Evolutionary conservation across 2,329 filamentous ascomycete species (phyloP).

Genomic region (Cordyceps fumosorosea): DNA sequence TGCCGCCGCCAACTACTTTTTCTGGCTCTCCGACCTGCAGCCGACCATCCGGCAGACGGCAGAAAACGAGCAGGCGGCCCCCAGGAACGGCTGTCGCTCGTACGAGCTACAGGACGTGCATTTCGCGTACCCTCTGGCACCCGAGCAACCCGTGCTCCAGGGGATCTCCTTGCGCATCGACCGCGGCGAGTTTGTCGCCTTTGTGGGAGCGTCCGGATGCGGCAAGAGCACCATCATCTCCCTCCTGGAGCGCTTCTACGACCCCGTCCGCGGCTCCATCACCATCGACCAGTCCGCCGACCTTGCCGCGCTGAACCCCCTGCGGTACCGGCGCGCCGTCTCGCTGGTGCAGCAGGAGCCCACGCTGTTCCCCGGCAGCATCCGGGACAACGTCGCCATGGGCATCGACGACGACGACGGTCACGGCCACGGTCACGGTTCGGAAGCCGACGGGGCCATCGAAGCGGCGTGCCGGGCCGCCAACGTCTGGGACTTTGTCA

Average conservation of each 20-base stretch:
- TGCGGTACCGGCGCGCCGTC: conserved; percentile 45
- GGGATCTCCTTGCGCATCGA: too few relatives aligned
- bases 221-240: conserved; percentile 57
- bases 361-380: conserved; percentile 69
- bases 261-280: conserved; percentile 39
- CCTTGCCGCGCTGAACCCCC: conserved; percentile 35
- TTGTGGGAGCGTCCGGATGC: conserved; percentile 50
- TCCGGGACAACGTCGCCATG: conserved; percentile 73
- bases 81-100: conserved; percentile 18
- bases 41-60: conserved; percentile 35
- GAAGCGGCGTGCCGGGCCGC: conserved; percentile 39
- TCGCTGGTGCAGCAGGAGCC: conserved; percentile 54
- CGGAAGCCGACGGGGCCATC: conserved; percentile 30
- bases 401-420: conserved; percentile 11
- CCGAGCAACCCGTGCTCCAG: too few relatives aligned
- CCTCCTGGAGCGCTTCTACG: conserved; percentile 41
- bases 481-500: conserved; percentile 47
- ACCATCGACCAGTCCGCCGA: conserved; percentile 32
- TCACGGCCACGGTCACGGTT: conserved; percentile 13
- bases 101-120: conserved; percentile 39
- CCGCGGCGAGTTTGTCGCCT: conserved; percentile 42
- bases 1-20: conserved; percentile 43
- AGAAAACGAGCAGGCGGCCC: conserved; percentile 31
- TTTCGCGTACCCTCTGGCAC: conserved; percentile 53
- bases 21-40: conserved; percentile 39